Base-by-base conservation (phyloP, 2,329 filamentous ascomycete genomes). In the Aspergillus pseudonomiae region DNA sequence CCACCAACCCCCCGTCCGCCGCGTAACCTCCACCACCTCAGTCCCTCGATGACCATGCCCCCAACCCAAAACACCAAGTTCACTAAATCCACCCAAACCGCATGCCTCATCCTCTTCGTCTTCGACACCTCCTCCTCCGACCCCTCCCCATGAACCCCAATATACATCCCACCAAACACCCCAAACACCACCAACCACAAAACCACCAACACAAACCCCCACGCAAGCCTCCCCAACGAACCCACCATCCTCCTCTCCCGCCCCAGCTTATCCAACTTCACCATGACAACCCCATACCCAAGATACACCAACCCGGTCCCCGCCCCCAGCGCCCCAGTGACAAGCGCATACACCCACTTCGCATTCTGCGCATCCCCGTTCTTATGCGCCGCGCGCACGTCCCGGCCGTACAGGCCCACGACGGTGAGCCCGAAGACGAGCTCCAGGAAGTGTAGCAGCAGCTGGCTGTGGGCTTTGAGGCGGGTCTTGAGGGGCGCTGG, bases 181-280 rank as follows among this genome's bases (percentile, higher is more conserved):
- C 92, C 93, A 75, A 96, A 96, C 6, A 95, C 83, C 2, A 88
- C 86, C 64, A 93, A 87, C 89, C 92, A 96, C 34, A 96, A 85
- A 66, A 95, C 82, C 70, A 91, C 91, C 21, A 96, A 78, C 16
- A 94, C 74, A 43, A 84, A 79, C 76, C 93, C 90, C 89, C 91
- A 93, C 57, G 82, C 79, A 73, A 91, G 91, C 59, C 87, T 67
- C 16, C 75, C 75, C 4, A 80, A 57, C 39, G 71, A 68, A 56
- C 72, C 21, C 16, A 60, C 21, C 7, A 32, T 55, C 14, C 73
- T 64, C 45, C 66, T 56, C 36, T 79, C 76, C 26, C 81, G 64
- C 6, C 76, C 77, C 53, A 78, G 57, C 10, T 46, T 63, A 1
- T 62, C 36, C 0, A 55, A n/a, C 19, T 69, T 73, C 43, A 74